Base-by-base conservation (phyloP, 2,329 filamentous ascomycete species). In the Hymenoscyphus occultus region DNA sequence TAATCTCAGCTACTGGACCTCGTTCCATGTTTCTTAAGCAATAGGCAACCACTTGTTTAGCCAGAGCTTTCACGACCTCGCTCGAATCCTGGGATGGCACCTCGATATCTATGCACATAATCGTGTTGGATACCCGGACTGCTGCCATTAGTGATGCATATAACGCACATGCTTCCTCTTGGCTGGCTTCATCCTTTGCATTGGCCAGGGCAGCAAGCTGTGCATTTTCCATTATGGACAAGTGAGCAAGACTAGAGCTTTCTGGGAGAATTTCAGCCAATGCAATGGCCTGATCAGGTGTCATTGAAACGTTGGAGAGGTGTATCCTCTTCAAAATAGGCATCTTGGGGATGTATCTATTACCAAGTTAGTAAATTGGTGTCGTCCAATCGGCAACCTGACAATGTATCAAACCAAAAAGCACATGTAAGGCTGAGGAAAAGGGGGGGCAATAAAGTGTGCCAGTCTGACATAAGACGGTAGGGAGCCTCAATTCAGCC, bases 1-100 rank as follows among this genome's bases (percentile, higher is more conserved):
- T 79, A 65, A 86, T 83, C 64, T 90, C 88, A 10, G 84, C 82
- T 65, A 92, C 86, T 12, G 91, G 88, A 16, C 90, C 85, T 10
- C 85, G 86, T 76, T 97, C 92, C 81, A 99, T 89, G 72, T 99
- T 99, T 64, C 91, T 87, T 67, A 99, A 83, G 68, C 91, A 97
- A 77, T 97, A 97, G 0, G 92, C 94, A 56, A 97, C 89, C n/a
- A 97, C 90, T 76, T 97, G 93, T 74, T 94, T 96, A 0, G 93
- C 93, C 71, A 97, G 83, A 2, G 93, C 93, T 77, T 93, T 96
- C 72, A 97, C 91, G 31, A 97, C 86, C 75, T 97, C 95, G 63
- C 90, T 92, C n/a, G 90, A 91, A 64, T 92, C 88, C 28, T 88
- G 82, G 39, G 84, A 88, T 0, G 94, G 95, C 1, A 96, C 88